Conservation (phyloP, 345 rosid species). For the Schrenkiella parvula region DNA sequence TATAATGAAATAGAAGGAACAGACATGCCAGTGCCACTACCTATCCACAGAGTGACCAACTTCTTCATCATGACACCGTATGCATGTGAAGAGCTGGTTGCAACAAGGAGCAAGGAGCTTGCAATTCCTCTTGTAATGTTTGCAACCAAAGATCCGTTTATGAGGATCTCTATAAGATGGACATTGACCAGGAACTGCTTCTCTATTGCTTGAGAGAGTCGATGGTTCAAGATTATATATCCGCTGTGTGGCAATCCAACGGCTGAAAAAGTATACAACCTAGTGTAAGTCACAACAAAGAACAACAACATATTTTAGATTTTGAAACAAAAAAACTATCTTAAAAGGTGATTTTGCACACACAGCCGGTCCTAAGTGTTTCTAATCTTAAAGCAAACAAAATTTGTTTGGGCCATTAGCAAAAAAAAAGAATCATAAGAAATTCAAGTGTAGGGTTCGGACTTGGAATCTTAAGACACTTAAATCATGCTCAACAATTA, state of each 20-base stretch:
- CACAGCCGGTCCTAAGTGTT: no score
- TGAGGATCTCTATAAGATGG: constrained; percentile 56
- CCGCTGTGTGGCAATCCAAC: constrained; percentile 57
- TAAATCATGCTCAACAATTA: no score
- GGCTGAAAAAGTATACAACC: constrained; percentile 50
- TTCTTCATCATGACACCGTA: constrained; percentile 80
- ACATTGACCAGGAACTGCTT: constrained; percentile 49
- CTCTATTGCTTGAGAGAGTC: constrained; percentile 30
- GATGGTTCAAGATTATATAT: constrained; percentile 32
- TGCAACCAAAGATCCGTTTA: constrained; percentile 51
- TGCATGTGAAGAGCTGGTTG: constrained; percentile 60
- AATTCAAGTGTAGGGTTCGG: no score
- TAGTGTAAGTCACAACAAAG: constrained; percentile 23
- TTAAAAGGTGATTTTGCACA: not conserved
- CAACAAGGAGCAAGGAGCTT: constrained; percentile 73
- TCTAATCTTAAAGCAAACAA: no score
- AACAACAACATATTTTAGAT: not conserved
- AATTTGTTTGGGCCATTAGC: no score
- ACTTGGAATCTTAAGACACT: no score
- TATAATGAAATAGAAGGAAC: not conserved
- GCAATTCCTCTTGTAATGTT: constrained; percentile 76
- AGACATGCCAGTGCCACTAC: constrained; percentile 35
- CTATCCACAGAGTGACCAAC: constrained; percentile 68
- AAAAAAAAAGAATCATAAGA: no score
- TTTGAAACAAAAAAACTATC: not conserved